Conservation (phyloP, 768 basidiomycete genomes). For the Trametes cingulata region DNA sequence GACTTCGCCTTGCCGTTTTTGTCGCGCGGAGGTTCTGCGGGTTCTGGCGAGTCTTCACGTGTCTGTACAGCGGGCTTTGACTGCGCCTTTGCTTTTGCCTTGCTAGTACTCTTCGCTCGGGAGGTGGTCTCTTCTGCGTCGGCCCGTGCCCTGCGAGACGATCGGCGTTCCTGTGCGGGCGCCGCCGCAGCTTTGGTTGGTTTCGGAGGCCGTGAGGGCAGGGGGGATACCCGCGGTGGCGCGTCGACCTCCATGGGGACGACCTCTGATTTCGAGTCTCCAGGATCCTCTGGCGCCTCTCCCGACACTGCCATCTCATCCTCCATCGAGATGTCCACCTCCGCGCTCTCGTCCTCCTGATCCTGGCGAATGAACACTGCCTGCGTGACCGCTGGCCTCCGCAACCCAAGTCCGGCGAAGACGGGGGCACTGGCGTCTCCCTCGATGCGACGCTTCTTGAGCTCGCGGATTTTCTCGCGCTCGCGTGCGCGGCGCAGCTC, state of each 20-base stretch:
- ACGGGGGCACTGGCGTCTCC: conserved; percentile 24
- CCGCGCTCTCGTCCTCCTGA: conserved; percentile 58
- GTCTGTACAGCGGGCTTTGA: not conserved
- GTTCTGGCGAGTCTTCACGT: conserved; percentile 1
- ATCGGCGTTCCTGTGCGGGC: conserved; percentile 9
- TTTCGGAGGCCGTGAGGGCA: not conserved
- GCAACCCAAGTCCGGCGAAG: conserved; percentile 22
- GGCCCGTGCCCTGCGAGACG: conserved; percentile 16
- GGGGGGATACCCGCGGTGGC: conserved; percentile 20
- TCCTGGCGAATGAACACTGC: conserved; percentile 59
- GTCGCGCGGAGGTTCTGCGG: conserved; percentile 2
- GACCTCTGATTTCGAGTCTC: not conserved
- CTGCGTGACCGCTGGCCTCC: conserved; percentile 28
- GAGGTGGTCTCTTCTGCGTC: not conserved
- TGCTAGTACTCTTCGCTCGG: conserved; percentile 1
- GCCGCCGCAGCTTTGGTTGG: not conserved
- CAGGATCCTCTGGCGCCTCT: not conserved
- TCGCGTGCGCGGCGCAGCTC: conserved; percentile 46
- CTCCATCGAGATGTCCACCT: conserved; percentile 53
- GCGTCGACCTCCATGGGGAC: conserved; percentile 22
- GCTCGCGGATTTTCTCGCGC: conserved; percentile 53
- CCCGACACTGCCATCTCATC: not conserved
- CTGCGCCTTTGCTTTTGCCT: conserved; percentile 12
- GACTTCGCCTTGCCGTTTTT: conserved; percentile 45
- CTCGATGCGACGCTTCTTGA: conserved; percentile 54